These are phyloP conservation scores for Neurospora hispaniola DNA, from an alignment of 495 filamentous ascomycete genomes.

Conservation along the genomic window DNA sequence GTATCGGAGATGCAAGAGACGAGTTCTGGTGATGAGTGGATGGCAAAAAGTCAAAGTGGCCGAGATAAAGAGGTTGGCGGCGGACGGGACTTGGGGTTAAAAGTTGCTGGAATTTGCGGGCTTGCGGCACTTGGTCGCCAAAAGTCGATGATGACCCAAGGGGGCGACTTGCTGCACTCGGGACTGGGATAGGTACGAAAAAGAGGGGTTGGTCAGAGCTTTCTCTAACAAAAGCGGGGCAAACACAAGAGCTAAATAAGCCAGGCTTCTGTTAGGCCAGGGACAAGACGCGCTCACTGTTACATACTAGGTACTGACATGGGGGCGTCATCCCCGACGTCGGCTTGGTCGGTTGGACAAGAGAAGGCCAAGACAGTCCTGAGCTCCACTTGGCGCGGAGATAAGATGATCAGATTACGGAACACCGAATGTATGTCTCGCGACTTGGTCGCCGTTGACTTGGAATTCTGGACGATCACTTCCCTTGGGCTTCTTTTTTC, in stretches of 20 bases:
- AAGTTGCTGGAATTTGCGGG: conserved; percentile 14
- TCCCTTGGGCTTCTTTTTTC: neutral
- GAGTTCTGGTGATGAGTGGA: neutral
- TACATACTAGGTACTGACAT: too few relatives aligned
- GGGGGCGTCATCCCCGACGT: conserved; percentile 21
- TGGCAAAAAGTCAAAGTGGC: neutral
- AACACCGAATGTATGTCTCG: neutral
- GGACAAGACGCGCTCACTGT: neutral
- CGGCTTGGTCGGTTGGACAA: conserved; percentile 11
- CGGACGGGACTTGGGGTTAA: conserved; percentile 2
- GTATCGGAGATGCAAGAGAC: neutral
- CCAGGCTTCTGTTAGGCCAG: conserved; percentile 2
- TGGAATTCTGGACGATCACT: neutral
- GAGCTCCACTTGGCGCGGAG: conserved; percentile 16
- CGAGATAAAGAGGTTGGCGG: conserved; percentile 3
- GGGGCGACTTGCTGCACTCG: conserved; percentile 15
- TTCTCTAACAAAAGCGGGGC: conserved; percentile 12
- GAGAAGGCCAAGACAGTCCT: neutral
- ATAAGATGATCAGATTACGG: conserved; percentile 30
- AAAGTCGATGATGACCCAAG: conserved; percentile 19
- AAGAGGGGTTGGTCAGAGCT: conserved; percentile 9
- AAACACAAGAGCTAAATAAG: too few relatives aligned
- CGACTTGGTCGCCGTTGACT: neutral
- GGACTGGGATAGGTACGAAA: neutral
- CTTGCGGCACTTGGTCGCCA: conserved; percentile 18